Conservation (phyloP, 192 early-diverging fungal genomes). For the Chytriomyces confervae region DNA sequence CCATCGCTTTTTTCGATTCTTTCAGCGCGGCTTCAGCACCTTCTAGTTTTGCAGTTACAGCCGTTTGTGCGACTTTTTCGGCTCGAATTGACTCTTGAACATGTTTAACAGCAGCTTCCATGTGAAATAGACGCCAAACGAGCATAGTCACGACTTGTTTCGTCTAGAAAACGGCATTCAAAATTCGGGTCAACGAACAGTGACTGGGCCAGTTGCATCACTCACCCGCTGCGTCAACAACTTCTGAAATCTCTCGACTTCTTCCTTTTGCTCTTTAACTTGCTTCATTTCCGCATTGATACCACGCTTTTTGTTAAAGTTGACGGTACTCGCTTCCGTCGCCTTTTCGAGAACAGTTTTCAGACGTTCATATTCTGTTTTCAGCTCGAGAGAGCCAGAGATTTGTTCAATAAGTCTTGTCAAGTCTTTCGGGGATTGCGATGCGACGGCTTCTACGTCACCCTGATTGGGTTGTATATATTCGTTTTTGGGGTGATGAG, state of each 20-base stretch:
- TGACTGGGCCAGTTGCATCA: not conserved
- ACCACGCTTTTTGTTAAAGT: constrained; percentile 89
- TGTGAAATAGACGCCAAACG: constrained; percentile 91
- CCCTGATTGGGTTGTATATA: constrained; percentile 54
- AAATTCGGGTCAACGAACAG: not conserved
- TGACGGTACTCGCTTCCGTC: constrained; percentile 84
- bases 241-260: constrained; percentile 82
- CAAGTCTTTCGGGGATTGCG: constrained; percentile 93
- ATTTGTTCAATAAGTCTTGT: constrained; percentile 95
- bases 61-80: constrained; percentile 45
- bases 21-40: constrained; percentile 51
- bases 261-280: constrained; percentile 88
- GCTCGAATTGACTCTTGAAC: constrained; percentile 66
- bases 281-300: constrained; percentile 92
- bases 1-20: constrained; percentile 74
- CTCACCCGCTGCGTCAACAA: constrained; percentile 64
- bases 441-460: constrained; percentile 95
- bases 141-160: constrained; percentile 72
- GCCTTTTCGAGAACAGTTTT: constrained; percentile 84
- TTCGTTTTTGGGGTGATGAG: too few relatives aligned
- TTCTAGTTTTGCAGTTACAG: constrained; percentile 50
- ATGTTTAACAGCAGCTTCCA: constrained; percentile 69
- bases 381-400: constrained; percentile 90
- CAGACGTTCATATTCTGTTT: constrained; percentile 84
- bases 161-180: constrained; percentile 43